A percentile compares a stretch with the other conserved stretches of the same genome.
Evolutionary conservation across 805 yeast genomes (phyloP).

Genomic region (Cyberlindnera japonica): DNA sequence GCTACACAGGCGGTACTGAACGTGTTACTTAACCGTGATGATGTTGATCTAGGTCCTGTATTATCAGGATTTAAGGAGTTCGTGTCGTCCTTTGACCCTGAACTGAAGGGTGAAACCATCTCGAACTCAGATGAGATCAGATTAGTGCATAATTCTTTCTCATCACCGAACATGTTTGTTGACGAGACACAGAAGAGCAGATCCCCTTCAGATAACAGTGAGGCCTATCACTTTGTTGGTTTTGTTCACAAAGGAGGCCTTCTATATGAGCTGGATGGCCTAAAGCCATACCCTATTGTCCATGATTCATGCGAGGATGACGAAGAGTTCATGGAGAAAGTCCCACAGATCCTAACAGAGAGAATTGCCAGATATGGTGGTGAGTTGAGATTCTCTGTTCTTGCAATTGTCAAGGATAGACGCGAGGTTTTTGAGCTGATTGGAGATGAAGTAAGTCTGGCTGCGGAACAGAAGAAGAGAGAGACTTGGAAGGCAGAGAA

Average conservation of each 20-base stretch:
- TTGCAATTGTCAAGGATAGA: conserved; percentile 51
- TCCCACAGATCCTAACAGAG: conserved; percentile 42
- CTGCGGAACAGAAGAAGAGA: conserved; percentile 44
- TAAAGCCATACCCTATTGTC: conserved; percentile 50
- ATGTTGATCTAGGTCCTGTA: conserved; percentile 45
- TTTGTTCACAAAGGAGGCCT: conserved; percentile 41
- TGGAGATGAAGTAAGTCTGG: conserved; percentile 38
- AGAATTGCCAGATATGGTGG: conserved; percentile 44
- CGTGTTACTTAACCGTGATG: conserved; percentile 42
- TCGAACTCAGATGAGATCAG: conserved; percentile 56
- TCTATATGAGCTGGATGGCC: conserved; percentile 61
- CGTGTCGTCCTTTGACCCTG: conserved; percentile 50
- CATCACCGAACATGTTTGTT: conserved; percentile 48
- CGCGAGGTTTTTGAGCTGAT: conserved; percentile 34
- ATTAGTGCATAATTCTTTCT: conserved; percentile 56
- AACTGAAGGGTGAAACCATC: conserved; percentile 56
- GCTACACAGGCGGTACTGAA: conserved; percentile 71
- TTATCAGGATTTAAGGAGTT: conserved; percentile 46
- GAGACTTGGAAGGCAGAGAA: conserved; percentile 52
- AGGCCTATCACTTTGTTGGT: conserved; percentile 58
- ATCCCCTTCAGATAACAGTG: conserved; percentile 40
- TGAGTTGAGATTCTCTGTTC: conserved; percentile 54
- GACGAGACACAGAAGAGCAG: conserved; percentile 34
- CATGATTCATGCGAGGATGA: conserved; percentile 43
- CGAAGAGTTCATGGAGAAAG: conserved; percentile 39